Evolutionary conservation across 441 rosid genomes (phyloP), one percentile per base, ranked within the genome.

Genomic region (Gossypium davidsonii): DNA sequence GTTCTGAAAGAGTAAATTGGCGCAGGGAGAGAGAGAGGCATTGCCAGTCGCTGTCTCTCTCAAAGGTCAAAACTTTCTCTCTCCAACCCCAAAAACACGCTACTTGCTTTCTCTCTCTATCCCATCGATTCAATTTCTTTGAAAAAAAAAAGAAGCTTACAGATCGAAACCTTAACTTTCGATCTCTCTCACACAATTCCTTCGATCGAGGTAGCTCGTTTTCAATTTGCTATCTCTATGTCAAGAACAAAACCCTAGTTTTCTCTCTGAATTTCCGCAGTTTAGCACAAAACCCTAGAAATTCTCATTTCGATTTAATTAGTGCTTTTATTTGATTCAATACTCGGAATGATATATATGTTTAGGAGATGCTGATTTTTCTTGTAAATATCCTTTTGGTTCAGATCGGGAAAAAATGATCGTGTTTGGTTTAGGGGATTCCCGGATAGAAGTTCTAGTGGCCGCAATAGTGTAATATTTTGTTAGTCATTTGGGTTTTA

Each of bases 81-180:
- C 70, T 74, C 53, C 49, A 39, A 42, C 17, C 14, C 53, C 53
- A 53, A 25, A 20, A 63, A 1, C 46, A 18, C 28, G 52, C 69
- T 39, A 20, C 12, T 42, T 64, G 31, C 15, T 64, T 5, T 20
- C 69, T 64, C 69, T 64, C 67, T 80, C 76, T 77, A 70, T 75
- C 63, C 69, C 76, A 17, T 71, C 61, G 23, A 66, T 76, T 39
- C 74, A 79, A 81, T 84, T 79, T 39, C 46, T 39, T 39, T 39
- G 46, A 56, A 56, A 61, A 4, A 49, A 49, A 65, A 6, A 6
- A 37, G 25, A 15, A 44, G 15, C 6, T 65, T 44, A 66, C 69
- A 73, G 85, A 79, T 84, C 83, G 67, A 59, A 83, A 69, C 80
- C 83, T 83, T 77, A 58, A 76, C 42, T 42, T 46, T 51, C 69